Percentiles rank a stretch among this genome's conserved stretches.
These are phyloP conservation scores for Penicillium decumbens DNA, from an alignment of 2,329 filamentous ascomycete genomes.

Conservation along the genomic window DNA sequence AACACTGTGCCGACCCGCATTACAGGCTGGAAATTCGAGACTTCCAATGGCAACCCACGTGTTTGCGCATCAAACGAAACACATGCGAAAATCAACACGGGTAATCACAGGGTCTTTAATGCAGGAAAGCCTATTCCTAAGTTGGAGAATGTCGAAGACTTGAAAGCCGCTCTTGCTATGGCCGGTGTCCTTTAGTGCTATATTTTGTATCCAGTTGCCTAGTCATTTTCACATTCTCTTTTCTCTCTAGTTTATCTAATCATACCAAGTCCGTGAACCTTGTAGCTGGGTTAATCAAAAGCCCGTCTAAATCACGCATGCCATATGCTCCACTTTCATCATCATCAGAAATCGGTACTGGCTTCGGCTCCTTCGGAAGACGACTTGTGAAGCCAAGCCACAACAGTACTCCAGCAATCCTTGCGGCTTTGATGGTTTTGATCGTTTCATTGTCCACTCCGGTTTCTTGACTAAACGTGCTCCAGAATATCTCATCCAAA, in stretches of 20 bases:
- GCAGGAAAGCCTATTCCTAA: background rate
- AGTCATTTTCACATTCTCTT: background rate
- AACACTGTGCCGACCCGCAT: constrained; percentile 1
- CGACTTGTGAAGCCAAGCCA: constrained; percentile 40
- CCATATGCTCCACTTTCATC: constrained; percentile 40
- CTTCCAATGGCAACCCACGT: background rate
- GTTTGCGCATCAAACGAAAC: constrained; percentile 6
- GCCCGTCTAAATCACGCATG: constrained; percentile 37
- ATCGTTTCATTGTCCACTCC: constrained; percentile 23
- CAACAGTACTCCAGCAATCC: constrained; percentile 33
- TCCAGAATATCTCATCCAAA: constrained; percentile 34
- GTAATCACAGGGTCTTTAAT: constrained; percentile 23
- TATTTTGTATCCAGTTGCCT: background rate
- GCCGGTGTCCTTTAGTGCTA: background rate
- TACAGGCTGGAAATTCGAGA: constrained; percentile 1
- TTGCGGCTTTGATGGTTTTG: constrained; percentile 30
- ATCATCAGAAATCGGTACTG: constrained; percentile 31
- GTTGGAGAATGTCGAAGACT: background rate
- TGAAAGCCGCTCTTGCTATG: background rate
- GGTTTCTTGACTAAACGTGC: constrained; percentile 27
- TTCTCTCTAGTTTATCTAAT: background rate
- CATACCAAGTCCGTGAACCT: background rate
- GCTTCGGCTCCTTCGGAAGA: constrained; percentile 34
- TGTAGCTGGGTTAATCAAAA: constrained; percentile 31
- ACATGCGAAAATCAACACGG: constrained; percentile 2